These are phyloP conservation scores for Exophiala bonariae DNA, from an alignment of 2,329 filamentous ascomycete genomes.

Conservation along the genomic window DNA sequence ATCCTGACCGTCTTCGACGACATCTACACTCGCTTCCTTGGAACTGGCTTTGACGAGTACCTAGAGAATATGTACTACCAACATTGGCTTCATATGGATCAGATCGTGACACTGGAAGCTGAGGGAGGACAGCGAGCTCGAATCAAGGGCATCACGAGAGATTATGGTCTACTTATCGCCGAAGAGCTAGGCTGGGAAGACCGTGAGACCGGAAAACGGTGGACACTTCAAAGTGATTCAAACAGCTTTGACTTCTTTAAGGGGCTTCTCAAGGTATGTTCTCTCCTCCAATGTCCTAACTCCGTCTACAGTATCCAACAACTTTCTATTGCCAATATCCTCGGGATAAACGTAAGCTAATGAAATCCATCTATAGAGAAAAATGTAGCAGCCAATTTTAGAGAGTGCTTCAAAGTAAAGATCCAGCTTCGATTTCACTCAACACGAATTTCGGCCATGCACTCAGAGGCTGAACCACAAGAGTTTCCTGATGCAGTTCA, in stretches of 20 bases:
- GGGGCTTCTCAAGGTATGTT: constrained; percentile 66
- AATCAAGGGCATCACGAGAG: constrained; percentile 84
- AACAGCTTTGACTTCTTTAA: constrained; percentile 99
- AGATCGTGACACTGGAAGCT: constrained; percentile 73
- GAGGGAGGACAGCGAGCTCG: constrained; percentile 68
- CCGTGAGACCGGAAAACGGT: constrained; percentile 71
- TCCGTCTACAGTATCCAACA: too few relatives aligned
- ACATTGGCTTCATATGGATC: constrained; percentile 81
- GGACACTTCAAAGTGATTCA: constrained; percentile 88
- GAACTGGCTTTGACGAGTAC: constrained; percentile 69
- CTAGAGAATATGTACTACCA: constrained; percentile 78
- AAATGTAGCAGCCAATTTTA: too few relatives aligned
- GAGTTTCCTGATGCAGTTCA: too few relatives aligned
- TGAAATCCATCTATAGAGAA: too few relatives aligned
- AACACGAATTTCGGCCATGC: too few relatives aligned
- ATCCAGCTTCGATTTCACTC: too few relatives aligned
- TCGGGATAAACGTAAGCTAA: too few relatives aligned
- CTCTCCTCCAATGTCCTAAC: too few relatives aligned
- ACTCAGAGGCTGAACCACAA: too few relatives aligned
- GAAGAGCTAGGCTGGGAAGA: constrained; percentile 79
- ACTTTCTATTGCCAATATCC: too few relatives aligned
- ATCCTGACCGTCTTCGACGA: constrained; percentile 77
- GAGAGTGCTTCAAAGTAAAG: too few relatives aligned
- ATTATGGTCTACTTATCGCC: constrained; percentile 83
- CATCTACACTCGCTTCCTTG: constrained; percentile 73